These are phyloP conservation scores for Calonectria hawksworthii DNA, from an alignment of 2,329 filamentous ascomycete species.

Conservation along the genomic window DNA sequence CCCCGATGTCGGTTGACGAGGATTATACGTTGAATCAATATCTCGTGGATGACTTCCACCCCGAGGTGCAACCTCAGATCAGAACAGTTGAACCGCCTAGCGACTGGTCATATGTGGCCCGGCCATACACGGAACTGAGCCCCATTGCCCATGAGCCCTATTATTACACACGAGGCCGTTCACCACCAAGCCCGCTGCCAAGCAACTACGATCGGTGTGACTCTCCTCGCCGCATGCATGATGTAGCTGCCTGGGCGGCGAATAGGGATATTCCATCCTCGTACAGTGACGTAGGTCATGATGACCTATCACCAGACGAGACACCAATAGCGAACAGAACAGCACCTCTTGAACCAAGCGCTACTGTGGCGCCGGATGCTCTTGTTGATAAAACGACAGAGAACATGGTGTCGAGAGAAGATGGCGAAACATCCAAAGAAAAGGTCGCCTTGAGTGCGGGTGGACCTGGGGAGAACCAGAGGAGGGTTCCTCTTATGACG, in stretches of 20 bases:
- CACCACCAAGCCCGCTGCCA: slow-evolving; percentile 65
- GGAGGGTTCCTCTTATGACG: background rate
- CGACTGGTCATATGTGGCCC: slow-evolving; percentile 60
- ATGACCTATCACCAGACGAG: slow-evolving; percentile 40
- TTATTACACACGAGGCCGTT: slow-evolving; percentile 65
- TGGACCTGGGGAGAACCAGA: background rate
- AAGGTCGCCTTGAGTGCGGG: background rate
- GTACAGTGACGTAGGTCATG: slow-evolving; percentile 53
- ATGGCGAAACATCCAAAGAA: slow-evolving; percentile 12
- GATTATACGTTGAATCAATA: slow-evolving; percentile 56
- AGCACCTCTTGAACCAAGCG: slow-evolving; percentile 30
- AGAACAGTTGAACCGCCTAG: slow-evolving; percentile 57
- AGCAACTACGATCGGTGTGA: slow-evolving; percentile 57
- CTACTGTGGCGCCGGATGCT: slow-evolving; percentile 20
- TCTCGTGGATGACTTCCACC: slow-evolving; percentile 52
- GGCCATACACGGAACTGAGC: slow-evolving; percentile 53
- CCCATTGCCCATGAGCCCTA: slow-evolving; percentile 57
- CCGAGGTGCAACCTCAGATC: slow-evolving; percentile 52
- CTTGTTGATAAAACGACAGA: slow-evolving; percentile 16
- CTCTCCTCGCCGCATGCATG: slow-evolving; percentile 44
- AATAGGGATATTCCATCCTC: slow-evolving; percentile 56
- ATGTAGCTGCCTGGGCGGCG: slow-evolving; percentile 54
- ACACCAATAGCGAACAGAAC: slow-evolving; percentile 37
- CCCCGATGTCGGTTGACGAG: slow-evolving; percentile 58
- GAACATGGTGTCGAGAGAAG: background rate